Evolutionary conservation across 495 filamentous ascomycete species (phyloP).

Genomic region (Podospora anserina): DNA sequence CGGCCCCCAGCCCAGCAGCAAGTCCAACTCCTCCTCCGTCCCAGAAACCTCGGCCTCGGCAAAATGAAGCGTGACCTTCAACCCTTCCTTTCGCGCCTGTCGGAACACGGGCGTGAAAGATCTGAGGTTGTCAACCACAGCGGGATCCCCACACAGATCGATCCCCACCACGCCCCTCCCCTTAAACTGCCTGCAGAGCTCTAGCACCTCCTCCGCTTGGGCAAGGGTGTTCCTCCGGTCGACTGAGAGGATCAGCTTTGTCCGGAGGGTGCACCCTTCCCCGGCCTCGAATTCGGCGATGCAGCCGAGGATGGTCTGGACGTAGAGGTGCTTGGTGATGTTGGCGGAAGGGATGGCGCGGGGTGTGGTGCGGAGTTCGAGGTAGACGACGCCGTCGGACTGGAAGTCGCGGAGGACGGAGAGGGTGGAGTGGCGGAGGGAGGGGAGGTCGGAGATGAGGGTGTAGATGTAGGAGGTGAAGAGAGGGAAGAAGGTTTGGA

Average conservation of each 20-base stretch:
- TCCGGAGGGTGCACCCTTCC: slow-evolving; percentile 40
- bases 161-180: slow-evolving; percentile 65
- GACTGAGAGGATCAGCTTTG: slow-evolving; percentile 65
- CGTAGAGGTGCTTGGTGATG: slow-evolving; percentile 62
- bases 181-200: slow-evolving; percentile 58
- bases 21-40: slow-evolving; percentile 55
- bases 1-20: slow-evolving; percentile 61
- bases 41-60: slow-evolving; percentile 60
- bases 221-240: slow-evolving; percentile 61
- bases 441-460: slow-evolving; percentile 58
- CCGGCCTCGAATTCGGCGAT: slow-evolving; percentile 49
- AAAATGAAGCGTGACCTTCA: slow-evolving; percentile 69
- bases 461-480: slow-evolving; percentile 77
- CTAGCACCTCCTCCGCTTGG: slow-evolving; percentile 59
- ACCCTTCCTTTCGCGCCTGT: background rate
- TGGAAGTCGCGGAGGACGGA: slow-evolving; percentile 69
- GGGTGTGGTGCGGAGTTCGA: slow-evolving; percentile 81
- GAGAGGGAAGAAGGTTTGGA: slow-evolving; percentile 75
- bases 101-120: slow-evolving; percentile 53
- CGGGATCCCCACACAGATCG: slow-evolving; percentile 80
- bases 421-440: slow-evolving; percentile 60
- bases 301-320: slow-evolving; percentile 58
- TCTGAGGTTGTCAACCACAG: slow-evolving; percentile 23
- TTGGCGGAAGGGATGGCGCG: slow-evolving; percentile 51
- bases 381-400: slow-evolving; percentile 69